Base-by-base conservation (phyloP, 768 basidiomycete species). In the Trametopsis cervina region DNA sequence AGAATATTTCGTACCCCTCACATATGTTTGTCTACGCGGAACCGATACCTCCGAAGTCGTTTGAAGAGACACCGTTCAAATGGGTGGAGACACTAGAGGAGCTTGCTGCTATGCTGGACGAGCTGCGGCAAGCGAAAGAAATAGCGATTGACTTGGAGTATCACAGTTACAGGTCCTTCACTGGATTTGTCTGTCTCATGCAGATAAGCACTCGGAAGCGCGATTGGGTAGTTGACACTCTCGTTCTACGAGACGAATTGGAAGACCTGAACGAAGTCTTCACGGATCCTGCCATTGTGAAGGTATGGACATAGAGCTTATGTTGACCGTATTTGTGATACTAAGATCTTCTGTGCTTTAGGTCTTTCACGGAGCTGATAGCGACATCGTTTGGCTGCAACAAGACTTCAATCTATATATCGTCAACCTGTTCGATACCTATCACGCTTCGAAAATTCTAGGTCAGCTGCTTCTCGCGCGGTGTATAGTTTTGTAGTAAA, bases 371-470 rank as follows among this genome's bases (percentile, higher is more conserved):
- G 95, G 96, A 22, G 90, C 95, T 1, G 87, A 93, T 29, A 88
- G 83, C 50, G 96, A 99, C 61, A 84, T 98, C 37, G 69, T 92
- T 4, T 98, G 96, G 96, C 76, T 98, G 15, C 95, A 99, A 62
- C 89, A 92, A 64, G 86, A 98, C 61, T 94, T 98, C 62, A 89
- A 89, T 50, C 60, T 98, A 6, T 98, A 91, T 65, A 73, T 98
- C 44, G 93, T 99, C 52, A 89, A 91, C 48, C 67, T 98, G n/a
- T 98, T 99, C 62, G 95, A 99, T 61, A 98, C 96, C 0, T 97
- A 81, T 63, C 92, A 98, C 56, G 95, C 94, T 1, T 92, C 94
- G 0, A 89, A 86, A 59, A 68, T 88, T 1, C 71, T 98, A 42
- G 83, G 88, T 88, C 59, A 42, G 54, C 48, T 3, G 5, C 6